phyloP scores from a whole-genome alignment of 139 green algal genomes.

The Astrephomene gubernaculifera region DNA sequence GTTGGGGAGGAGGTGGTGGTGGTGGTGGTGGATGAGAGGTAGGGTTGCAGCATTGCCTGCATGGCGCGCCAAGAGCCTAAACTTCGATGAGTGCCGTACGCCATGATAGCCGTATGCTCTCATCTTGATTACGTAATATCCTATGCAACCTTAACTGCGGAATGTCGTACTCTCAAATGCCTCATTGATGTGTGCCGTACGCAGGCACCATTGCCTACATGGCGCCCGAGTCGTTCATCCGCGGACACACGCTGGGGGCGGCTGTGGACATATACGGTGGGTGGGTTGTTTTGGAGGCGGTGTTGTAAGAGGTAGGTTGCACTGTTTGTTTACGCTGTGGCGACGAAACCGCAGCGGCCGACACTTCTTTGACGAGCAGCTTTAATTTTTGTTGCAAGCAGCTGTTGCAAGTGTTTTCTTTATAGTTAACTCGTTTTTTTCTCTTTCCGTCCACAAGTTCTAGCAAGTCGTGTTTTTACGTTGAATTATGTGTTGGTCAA shows the following conservation, averaged over 20 bases:
- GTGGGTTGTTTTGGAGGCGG: no score
- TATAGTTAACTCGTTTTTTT: no score
- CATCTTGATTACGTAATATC: no score
- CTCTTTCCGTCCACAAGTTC: background rate
- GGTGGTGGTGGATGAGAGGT: background rate
- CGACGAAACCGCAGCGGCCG: no score
- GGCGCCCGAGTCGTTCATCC: conserved; percentile 14
- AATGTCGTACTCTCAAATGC: background rate
- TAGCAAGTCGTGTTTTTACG: background rate
- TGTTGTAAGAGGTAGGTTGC: no score
- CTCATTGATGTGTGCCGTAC: background rate
- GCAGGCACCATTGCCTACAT: conserved; percentile 32
- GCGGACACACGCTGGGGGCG: background rate
- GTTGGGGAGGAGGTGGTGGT: background rate
- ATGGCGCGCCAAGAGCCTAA: no score
- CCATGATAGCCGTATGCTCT: background rate
- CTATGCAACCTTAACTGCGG: background rate
- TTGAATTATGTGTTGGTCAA: background rate
- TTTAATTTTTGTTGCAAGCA: no score
- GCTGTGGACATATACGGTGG: conserved; percentile 30
- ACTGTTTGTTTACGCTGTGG: no score
- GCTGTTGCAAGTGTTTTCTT: no score
- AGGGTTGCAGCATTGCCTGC: background rate
- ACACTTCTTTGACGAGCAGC: no score
- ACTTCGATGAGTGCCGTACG: background rate